Evolutionary conservation across 805 yeast genomes (phyloP), one percentile per base, ranked within the genome.

Genomic region (Wickerhamomyces strasburgensis): DNA sequence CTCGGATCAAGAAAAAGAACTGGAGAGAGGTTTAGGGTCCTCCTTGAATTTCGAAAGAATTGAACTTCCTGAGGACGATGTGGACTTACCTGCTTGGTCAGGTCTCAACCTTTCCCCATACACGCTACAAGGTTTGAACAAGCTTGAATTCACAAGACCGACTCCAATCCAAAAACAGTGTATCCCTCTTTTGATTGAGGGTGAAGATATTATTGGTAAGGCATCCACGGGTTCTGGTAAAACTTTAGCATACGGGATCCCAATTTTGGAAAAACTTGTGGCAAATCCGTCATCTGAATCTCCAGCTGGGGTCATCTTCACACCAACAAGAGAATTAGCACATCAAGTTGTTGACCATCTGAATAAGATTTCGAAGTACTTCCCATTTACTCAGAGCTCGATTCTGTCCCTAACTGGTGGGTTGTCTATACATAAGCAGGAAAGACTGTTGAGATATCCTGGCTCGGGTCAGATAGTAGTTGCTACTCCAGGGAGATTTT

Each of bases 201-300:
- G 89, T 5, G 70, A 68, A 25, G 98, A 93, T 61, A 75, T 93
- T 4, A 79, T 93, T 47, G 98, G 98, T 38, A 93, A 90, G 56
- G 98, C 98, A 13, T 82, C 93, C 9, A 93, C 98, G 1, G 98
- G 98, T 58, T 85, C 96, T 1, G 98, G 98, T 70, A 93, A 93
- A 57, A 93, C 98, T 0, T 66, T 89, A 40, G 99, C 98, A 0
- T 93, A 86, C 58, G 96, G 96, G 31, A 75, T 93, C 19, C 97
- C 98, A 8, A 80, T 94, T 19, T 59, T 93, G 42, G 96, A 90
- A 54, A 74, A 70, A 41, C 72, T 75, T 40, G 49, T 78, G 14
- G 39, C 59, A 5, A 38, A 43, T 11, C 37, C 50, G 5, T 48
- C 56, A 5, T 49, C 54, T 4, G 57, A 53, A 16, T 52, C 69